Evolutionary conservation across 306 rosid genomes (phyloP).

Genomic region (Malus asiatica): DNA sequence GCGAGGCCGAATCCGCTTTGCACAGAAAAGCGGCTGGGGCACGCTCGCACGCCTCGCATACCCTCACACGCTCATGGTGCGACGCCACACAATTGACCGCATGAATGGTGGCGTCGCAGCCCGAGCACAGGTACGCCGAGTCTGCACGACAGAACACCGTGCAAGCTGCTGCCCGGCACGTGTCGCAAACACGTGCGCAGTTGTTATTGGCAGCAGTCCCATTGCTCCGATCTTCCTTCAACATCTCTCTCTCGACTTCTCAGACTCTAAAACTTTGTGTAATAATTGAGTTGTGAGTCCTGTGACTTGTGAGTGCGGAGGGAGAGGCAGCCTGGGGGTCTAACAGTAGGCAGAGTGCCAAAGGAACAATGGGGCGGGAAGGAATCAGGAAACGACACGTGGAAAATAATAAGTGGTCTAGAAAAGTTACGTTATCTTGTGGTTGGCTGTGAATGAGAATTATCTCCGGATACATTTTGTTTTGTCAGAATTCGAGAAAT

Average conservation of each 20-base stretch:
- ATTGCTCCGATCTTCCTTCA: constrained; percentile 27
- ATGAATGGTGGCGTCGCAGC: constrained; percentile 57
- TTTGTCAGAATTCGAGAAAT: no score
- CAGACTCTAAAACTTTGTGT: neutral
- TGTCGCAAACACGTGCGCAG: constrained; percentile 61
- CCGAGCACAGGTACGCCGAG: constrained; percentile 47
- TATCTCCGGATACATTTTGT: fast-evolving
- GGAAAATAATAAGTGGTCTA: constrained; percentile 41
- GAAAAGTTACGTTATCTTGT: constrained; percentile 49
- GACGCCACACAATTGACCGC: constrained; percentile 44
- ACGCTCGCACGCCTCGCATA: constrained; percentile 84
- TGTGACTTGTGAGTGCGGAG: neutral
- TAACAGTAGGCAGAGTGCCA: neutral
- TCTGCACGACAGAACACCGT: constrained; percentile 62
- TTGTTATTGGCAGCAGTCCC: constrained; percentile 1
- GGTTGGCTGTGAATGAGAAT: constrained; percentile 29
- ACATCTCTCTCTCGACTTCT: constrained; percentile 19
- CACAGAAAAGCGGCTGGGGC: constrained; percentile 79
- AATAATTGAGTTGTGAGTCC: neutral
- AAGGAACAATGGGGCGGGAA: constrained; percentile 11
- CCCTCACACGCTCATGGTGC: constrained; percentile 80
- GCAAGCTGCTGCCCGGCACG: constrained; percentile 52
- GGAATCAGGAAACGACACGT: constrained; percentile 52
- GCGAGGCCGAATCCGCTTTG: constrained; percentile 88
- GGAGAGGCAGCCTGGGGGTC: neutral